Base-by-base conservation (phyloP, 2,329 filamentous ascomycete species). In the Calonectria crousiana region DNA sequence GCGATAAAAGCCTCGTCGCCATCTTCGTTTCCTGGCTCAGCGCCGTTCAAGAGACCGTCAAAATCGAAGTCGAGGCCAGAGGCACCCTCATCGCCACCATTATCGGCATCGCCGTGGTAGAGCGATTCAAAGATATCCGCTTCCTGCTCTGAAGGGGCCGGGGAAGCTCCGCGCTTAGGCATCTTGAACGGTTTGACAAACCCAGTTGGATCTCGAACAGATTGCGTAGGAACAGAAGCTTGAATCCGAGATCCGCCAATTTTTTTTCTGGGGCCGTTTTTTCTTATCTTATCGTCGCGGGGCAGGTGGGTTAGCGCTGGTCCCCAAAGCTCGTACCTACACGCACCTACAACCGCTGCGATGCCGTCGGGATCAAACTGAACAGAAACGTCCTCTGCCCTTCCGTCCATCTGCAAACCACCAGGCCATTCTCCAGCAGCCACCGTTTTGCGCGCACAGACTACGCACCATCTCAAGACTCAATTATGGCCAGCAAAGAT, bases 1-100 rank as follows among this genome's bases (percentile, higher is more conserved):
- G 96, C 95, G 84, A 99, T 99, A 82, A 98, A 98, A 0, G 94
- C 94, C 82, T 94, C 96, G 82, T 99, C 95, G 23, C 88, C 92
- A 62, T 93, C 93, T 49, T 90, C 92, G 51, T 86, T 85, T n/a
- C 83, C 88, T 1, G 78, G 78, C 4, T 75, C 74, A 83, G 78
- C 78, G n/a, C 75, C 87, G 72, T 93, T 90, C 62, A 95, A 85
- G 58, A 95, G 89, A 66, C 90, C 89, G 67, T 90, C 90, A 51
- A 90, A 88, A 77, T 93, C 90, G 65, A 93, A 87, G 66, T 89
- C 88, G 65, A 85, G 83, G 73, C 85, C 85, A 60, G 85, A 83
- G 62, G 79, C 79, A 65, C 74, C 81, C 68, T 77, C 83, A 73
- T 83, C 84, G 71, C 73, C 87, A 67, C 87, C 87, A 75, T 85